Percentiles rank a stretch among this genome's conserved stretches.
Conservation (phyloP, 2,329 filamentous ascomycete species). For the Aspergillus sp. region DNA sequence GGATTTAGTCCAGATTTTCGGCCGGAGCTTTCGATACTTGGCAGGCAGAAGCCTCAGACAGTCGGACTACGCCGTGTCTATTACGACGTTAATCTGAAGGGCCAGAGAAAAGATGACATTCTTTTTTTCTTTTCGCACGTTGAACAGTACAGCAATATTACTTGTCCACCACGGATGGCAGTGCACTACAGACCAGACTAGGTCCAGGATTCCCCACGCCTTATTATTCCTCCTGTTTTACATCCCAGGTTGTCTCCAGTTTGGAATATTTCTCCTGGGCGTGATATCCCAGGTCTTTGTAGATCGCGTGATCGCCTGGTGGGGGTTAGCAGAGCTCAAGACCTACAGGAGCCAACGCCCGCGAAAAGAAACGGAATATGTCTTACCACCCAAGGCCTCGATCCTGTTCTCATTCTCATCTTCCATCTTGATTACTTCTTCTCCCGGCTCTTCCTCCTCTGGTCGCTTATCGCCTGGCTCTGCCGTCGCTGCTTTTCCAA, state of each 20-base stretch:
- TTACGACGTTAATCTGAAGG: neutral
- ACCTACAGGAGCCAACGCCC: neutral
- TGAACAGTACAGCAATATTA: neutral
- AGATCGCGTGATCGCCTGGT: conserved; percentile 59
- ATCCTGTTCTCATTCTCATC: conserved; percentile 71
- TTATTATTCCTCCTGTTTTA: conserved; percentile 14
- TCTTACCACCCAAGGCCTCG: conserved; percentile 55
- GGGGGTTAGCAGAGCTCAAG: neutral
- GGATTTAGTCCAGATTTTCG: conserved; percentile 4
- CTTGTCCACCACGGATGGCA: neutral
- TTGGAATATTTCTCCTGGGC: conserved; percentile 66
- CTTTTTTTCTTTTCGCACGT: neutral
- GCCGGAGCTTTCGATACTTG: neutral
- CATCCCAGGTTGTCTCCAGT: conserved; percentile 61
- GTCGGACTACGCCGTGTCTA: neutral
- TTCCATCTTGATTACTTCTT: conserved; percentile 73
- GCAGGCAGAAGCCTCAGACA: neutral
- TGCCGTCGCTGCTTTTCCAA: conserved; percentile 37
- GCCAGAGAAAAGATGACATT: neutral
- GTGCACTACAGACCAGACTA: neutral
- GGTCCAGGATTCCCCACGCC: neutral
- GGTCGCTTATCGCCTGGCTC: conserved; percentile 47
- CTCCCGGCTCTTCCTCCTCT: conserved; percentile 63
- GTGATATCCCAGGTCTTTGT: conserved; percentile 58
- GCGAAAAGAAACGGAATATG: neutral